Percentiles rank a stretch among this genome's conserved stretches.
phyloP scores from a whole-genome alignment of 768 basidiomycete species.

The Tulasnella sp. region DNA sequence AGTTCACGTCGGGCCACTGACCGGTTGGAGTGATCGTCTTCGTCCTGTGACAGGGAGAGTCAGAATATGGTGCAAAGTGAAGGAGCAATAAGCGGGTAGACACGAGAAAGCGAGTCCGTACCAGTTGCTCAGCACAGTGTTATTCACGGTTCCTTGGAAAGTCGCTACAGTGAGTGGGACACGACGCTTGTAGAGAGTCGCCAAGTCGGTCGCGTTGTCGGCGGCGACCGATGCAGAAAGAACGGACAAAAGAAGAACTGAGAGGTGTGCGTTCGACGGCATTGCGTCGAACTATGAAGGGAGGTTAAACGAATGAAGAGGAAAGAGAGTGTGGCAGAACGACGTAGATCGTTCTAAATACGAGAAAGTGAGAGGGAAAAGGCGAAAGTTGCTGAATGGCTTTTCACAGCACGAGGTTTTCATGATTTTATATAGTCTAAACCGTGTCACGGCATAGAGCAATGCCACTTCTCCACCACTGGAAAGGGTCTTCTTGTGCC shows the following conservation, averaged over 20 bases:
- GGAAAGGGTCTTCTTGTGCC: no score
- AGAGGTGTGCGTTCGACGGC: neutral
- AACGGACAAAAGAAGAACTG: neutral
- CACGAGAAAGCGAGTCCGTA: neutral
- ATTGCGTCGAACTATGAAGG: neutral
- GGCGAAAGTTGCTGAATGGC: no score
- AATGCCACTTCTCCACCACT: no score
- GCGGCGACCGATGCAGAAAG: neutral
- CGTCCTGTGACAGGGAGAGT: slow-evolving; percentile 10
- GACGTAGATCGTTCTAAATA: no score
- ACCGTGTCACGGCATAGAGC: no score
- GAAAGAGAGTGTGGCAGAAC: neutral
- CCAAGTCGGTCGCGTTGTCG: neutral
- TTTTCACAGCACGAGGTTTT: no score
- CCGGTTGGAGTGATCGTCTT: slow-evolving; percentile 15
- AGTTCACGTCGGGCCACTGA: slow-evolving; percentile 36
- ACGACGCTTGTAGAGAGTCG: neutral
- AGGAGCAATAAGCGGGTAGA: neutral
- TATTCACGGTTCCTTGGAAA: neutral
- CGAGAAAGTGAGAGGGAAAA: no score
- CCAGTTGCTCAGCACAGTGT: neutral
- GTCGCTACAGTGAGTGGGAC: slow-evolving; percentile 2
- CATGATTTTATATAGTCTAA: no score
- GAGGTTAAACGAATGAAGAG: neutral
- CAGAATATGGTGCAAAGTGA: no score